Evolutionary conservation across 805 yeast species (phyloP).

Genomic region (Ogataea kodamae): DNA sequence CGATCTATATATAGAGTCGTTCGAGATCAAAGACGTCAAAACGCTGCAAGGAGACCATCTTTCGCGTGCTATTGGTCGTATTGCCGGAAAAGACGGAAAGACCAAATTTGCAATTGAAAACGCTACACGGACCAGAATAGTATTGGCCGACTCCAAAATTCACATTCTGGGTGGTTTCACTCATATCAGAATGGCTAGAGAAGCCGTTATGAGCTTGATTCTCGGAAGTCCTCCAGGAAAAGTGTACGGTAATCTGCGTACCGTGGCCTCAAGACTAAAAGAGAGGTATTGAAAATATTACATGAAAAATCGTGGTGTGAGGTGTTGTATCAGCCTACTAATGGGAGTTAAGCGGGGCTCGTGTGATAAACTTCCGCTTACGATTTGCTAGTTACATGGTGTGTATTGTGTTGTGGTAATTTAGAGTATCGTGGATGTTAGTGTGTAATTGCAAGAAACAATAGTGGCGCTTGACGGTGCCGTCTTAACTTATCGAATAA

Average conservation of each 20-base stretch:
- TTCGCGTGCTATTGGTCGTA: slow-evolving; percentile 98
- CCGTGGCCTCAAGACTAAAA: slow-evolving; percentile 94
- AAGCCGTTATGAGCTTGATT: slow-evolving; percentile 89
- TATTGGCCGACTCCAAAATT: slow-evolving; percentile 92
- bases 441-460: too few relatives aligned
- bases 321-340: too few relatives aligned
- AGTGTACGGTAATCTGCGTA: slow-evolving; percentile 94
- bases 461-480: too few relatives aligned
- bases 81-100: slow-evolving; percentile 99
- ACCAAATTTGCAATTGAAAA: slow-evolving; percentile 98
- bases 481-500: too few relatives aligned
- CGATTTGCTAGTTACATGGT: too few relatives aligned
- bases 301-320: too few relatives aligned
- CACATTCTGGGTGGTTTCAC: slow-evolving; percentile 97
- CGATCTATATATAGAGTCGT: slow-evolving; percentile 94
- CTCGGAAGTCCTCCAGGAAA: slow-evolving; percentile 98
- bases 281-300: slow-evolving; percentile 96
- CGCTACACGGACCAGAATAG: slow-evolving; percentile 97
- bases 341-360: too few relatives aligned
- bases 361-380: too few relatives aligned
- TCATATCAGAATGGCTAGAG: slow-evolving; percentile 98
- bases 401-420: too few relatives aligned
- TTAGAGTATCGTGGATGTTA: too few relatives aligned
- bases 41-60: slow-evolving; percentile 94
- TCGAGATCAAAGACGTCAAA: slow-evolving; percentile 95